These are phyloP conservation scores for Yamadazyma ubonensis DNA, from an alignment of 805 yeast genomes.

Conservation along the genomic window DNA sequence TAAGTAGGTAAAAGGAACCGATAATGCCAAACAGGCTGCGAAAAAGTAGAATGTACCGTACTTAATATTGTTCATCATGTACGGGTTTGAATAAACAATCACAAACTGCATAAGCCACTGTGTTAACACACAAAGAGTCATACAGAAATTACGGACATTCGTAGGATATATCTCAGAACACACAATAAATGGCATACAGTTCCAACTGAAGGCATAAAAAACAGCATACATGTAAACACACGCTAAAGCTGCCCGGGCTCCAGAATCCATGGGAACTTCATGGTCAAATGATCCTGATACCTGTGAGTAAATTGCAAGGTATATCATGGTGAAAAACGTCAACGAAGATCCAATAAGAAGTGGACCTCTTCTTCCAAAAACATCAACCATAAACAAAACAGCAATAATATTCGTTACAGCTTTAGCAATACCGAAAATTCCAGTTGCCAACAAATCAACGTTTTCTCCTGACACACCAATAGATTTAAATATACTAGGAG, in stretches of 20 bases:
- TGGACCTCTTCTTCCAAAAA: constrained; percentile 73
- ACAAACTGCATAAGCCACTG: constrained; percentile 11
- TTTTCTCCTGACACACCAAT: constrained; percentile 4
- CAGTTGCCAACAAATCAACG: constrained; percentile 9
- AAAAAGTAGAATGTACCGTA: constrained; percentile 13
- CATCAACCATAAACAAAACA: constrained; percentile 74
- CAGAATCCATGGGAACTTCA: constrained; percentile 5
- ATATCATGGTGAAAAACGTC: constrained; percentile 5
- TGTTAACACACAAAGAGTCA: constrained; percentile 9
- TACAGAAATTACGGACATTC: constrained; percentile 7
- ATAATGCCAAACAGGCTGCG: constrained; percentile 5
- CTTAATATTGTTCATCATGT: constrained; percentile 11
- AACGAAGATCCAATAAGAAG: constrained; percentile 53
- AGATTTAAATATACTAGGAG: constrained; percentile 56
- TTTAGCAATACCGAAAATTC: constrained; percentile 4
- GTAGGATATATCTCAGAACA: constrained; percentile 11
- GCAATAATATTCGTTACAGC: constrained; percentile 76
- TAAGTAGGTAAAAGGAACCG: constrained; percentile 8
- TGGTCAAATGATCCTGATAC: constrained; percentile 10
- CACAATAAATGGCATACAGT: constrained; percentile 9
- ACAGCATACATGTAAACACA: constrained; percentile 7
- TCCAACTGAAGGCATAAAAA: constrained; percentile 11
- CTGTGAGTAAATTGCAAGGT: constrained; percentile 7
- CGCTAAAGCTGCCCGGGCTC: constrained; percentile 8
- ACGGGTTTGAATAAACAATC: constrained; percentile 10